Percentiles rank a stretch among this genome's conserved stretches.
These are phyloP conservation scores for Berkeleyomyces rouxiae DNA, from an alignment of 2,329 filamentous ascomycete species.

Conservation along the genomic window DNA sequence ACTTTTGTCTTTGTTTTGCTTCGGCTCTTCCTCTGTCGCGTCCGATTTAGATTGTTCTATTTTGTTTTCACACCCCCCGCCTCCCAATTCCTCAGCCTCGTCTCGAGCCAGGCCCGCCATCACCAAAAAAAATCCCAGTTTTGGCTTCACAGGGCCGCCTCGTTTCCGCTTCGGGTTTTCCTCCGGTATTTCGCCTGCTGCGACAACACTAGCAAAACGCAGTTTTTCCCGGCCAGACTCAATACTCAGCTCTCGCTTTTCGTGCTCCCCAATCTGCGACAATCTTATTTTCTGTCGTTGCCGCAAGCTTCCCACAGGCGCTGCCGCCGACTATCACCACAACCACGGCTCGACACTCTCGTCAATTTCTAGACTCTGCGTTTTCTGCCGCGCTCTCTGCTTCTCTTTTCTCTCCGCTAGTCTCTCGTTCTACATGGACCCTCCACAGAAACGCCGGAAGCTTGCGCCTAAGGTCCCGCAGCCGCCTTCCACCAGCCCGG, in stretches of 20 bases:
- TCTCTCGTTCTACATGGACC: conserved; percentile 24
- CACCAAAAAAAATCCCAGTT: conserved; percentile 1
- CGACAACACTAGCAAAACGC: neutral
- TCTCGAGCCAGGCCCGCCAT: neutral
- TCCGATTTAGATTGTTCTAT: neutral
- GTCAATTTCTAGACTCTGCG: neutral
- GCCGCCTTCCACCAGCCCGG: conserved; percentile 6
- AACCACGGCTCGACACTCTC: neutral
- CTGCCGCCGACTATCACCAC: neutral
- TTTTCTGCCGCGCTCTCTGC: neutral
- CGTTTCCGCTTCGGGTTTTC: neutral
- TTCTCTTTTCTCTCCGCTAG: conserved; percentile 12
- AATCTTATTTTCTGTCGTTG: neutral
- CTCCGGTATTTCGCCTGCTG: neutral
- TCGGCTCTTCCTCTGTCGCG: neutral
- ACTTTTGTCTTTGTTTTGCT: neutral
- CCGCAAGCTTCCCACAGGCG: neutral
- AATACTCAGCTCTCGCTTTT: too few species aligned
- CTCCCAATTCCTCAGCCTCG: conserved; percentile 1
- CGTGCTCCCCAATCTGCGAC: too few species aligned
- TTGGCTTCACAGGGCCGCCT: neutral
- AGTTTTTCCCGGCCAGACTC: too few species aligned
- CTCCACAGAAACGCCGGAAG: conserved; percentile 28
- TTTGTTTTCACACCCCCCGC: neutral
- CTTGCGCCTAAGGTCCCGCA: conserved; percentile 25